phyloP scores from a whole-genome alignment of 352 stramenopile genomes.

The Globisporangium canariense region DNA sequence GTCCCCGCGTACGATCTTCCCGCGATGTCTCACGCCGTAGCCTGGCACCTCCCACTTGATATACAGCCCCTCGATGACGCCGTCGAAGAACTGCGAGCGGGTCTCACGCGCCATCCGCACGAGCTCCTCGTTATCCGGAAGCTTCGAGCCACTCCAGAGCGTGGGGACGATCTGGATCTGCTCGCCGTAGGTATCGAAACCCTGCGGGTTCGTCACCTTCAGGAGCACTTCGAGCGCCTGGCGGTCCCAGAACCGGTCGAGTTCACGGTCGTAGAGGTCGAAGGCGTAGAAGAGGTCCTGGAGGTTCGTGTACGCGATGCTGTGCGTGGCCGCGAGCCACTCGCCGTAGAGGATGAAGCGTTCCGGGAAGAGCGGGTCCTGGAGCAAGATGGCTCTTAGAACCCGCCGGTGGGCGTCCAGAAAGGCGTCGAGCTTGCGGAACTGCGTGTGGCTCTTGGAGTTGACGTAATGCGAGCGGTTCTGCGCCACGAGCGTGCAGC shows the following conservation, averaged over 20 bases:
- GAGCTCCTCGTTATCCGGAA: slow-evolving; percentile 32
- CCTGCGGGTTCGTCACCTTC: slow-evolving; percentile 6
- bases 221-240: slow-evolving; percentile 29
- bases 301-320: slow-evolving; percentile 69
- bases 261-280: slow-evolving; percentile 70
- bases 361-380: slow-evolving; percentile 49
- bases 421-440: slow-evolving; percentile 59
- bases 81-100: slow-evolving; percentile 42
- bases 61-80: slow-evolving; percentile 48
- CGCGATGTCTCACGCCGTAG: slow-evolving; percentile 35
- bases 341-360: slow-evolving; percentile 81
- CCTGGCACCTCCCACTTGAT: slow-evolving; percentile 51
- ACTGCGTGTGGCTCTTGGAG: slow-evolving; percentile 60
- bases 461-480: slow-evolving; percentile 77
- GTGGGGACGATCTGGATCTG: slow-evolving; percentile 41
- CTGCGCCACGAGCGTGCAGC: slow-evolving; percentile 57
- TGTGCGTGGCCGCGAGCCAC: slow-evolving; percentile 79
- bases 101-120: slow-evolving; percentile 36
- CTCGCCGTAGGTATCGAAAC: not conserved
- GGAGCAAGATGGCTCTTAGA: slow-evolving; percentile 43
- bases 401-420: slow-evolving; percentile 33
- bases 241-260: slow-evolving; percentile 41
- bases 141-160: slow-evolving; percentile 30
- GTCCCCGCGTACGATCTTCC: slow-evolving; percentile 63
- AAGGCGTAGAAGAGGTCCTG: slow-evolving; percentile 75